A percentile compares a stretch with the other conserved stretches of the same genome.
Evolutionary conservation across 2,329 filamentous ascomycete species (phyloP).

Genomic region (Dactylellina leptospora): DNA sequence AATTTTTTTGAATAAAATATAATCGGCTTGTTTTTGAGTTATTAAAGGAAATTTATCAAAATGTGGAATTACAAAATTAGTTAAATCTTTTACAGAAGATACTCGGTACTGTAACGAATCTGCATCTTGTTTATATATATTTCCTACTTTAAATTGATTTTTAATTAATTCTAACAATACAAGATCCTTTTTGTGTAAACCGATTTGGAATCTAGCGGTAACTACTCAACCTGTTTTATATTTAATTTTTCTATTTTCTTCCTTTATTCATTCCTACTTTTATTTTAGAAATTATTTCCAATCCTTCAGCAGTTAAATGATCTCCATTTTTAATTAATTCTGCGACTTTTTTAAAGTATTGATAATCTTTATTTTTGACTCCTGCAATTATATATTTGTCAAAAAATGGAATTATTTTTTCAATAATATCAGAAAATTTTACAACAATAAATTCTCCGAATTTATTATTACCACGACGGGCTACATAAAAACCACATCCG

Average conservation of each 20-base stretch:
- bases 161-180: constrained; percentile 1
- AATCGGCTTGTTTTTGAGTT: constrained; percentile 20
- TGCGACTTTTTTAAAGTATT: constrained; percentile 19
- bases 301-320: constrained; percentile 21
- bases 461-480: constrained; percentile 17
- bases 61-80: constrained; percentile 6
- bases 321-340: constrained; percentile 24
- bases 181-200: constrained; percentile 14
- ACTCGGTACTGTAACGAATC: constrained; percentile 8
- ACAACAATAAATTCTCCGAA: constrained; percentile 15
- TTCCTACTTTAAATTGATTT: constrained; percentile 2
- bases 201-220: neutral
- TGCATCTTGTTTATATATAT: constrained; percentile 5
- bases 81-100: constrained; percentile 10
- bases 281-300: constrained; percentile 29
- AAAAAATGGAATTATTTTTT: constrained; percentile 40
- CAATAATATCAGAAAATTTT: constrained; percentile 25
- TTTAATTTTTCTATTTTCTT: constrained; percentile 15
- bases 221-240: constrained; percentile 11
- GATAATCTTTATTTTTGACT: constrained; percentile 24
- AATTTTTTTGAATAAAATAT: constrained; percentile 16
- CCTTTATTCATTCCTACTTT: constrained; percentile 24
- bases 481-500: constrained; percentile 15
- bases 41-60: constrained; percentile 25
- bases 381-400: constrained; percentile 33